These are phyloP conservation scores for Porogramme epimiltina DNA, from an alignment of 1,284 basidiomycete species.

Conservation along the genomic window DNA sequence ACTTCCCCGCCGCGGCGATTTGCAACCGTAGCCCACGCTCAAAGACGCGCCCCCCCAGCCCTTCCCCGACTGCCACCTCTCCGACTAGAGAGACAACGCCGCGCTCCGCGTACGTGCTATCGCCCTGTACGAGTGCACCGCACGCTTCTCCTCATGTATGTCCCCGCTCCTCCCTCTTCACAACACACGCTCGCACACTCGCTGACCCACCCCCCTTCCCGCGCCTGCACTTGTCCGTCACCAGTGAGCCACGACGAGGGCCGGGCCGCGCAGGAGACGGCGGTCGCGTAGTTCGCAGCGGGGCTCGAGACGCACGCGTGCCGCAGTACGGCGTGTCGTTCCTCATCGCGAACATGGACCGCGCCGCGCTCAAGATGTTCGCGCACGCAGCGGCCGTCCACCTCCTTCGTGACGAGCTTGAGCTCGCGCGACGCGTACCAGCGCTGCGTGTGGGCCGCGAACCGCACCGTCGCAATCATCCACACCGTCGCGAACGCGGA, in stretches of 20 bases:
- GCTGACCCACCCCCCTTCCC: conserved; percentile 1
- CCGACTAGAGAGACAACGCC: conserved; percentile 18
- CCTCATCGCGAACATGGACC: conserved; percentile 38
- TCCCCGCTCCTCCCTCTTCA: neutral
- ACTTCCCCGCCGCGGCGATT: too few relatives aligned
- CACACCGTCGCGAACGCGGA: conserved; percentile 49
- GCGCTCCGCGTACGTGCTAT: conserved; percentile 49
- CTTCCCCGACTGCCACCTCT: conserved; percentile 13
- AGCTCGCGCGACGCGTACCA: conserved; percentile 35
- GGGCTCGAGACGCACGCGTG: conserved; percentile 38
- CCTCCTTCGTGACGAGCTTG: conserved; percentile 42
- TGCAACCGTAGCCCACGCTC: conserved; percentile 6
- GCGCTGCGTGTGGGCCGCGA: conserved; percentile 45
- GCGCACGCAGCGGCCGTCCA: conserved; percentile 53
- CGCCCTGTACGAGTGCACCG: conserved; percentile 52
- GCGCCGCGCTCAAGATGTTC: conserved; percentile 53
- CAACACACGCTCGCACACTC: neutral
- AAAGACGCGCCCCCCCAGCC: conserved; percentile 6
- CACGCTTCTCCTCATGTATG: conserved; percentile 45
- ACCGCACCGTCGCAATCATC: conserved; percentile 45
- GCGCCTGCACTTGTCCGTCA: conserved; percentile 11
- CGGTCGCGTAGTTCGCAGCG: conserved; percentile 42
- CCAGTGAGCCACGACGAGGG: neutral
- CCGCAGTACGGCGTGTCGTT: conserved; percentile 29
- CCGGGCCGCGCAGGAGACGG: conserved; percentile 23